Evolutionary conservation across 2,329 filamentous ascomycete genomes (phyloP), one percentile per base, ranked within the genome.

Genomic region (Lecanicillium sp.): DNA sequence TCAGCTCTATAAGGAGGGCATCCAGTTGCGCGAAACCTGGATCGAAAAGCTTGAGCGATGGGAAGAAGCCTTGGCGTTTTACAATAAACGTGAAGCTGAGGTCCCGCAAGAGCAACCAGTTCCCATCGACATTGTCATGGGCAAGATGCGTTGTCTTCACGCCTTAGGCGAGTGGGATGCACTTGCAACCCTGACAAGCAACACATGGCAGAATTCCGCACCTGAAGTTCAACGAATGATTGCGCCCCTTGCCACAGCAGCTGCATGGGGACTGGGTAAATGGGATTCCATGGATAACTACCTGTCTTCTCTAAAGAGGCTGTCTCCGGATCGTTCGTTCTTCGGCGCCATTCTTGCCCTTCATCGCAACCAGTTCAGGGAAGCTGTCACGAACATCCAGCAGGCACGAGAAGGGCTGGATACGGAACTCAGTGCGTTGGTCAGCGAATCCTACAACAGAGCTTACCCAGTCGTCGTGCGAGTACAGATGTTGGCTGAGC

Each of bases 221-320:
- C 75, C 84, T 5, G 92, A 97, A 45, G 82, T 96, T 43, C 86
- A 92, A 53, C 82, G 89, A 49, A 79, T 84, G 42, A 95, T 99
- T 57, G 92, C 92, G 20, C 89, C 89, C 38, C 74, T 98, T 31
- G 92, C 92, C 20, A 94, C 94, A 5, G 90, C 90, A 4, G 92
- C 92, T 29, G 90, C 94, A 12, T 99, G 92, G 92, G 90, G 90
- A 39, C 74, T 95, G 46, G 84, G 86, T 45, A 94, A 97, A 57
- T 99, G 94, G 86, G 90, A 97, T 50, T 78, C 90, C 13, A 98
- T 99, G 92, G 92, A 98, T 59, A 88, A 84, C 41, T 99, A 98
- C 54, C 73, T 99, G 18, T 84, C 83, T 46, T 92, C 92, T 18
- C 95, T 99, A 81, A 96, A 95, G 64, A 77, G 87, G 29, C 77